Base-by-base conservation (phyloP, 441 rosid genomes). In the Melastoma candidum region DNA sequence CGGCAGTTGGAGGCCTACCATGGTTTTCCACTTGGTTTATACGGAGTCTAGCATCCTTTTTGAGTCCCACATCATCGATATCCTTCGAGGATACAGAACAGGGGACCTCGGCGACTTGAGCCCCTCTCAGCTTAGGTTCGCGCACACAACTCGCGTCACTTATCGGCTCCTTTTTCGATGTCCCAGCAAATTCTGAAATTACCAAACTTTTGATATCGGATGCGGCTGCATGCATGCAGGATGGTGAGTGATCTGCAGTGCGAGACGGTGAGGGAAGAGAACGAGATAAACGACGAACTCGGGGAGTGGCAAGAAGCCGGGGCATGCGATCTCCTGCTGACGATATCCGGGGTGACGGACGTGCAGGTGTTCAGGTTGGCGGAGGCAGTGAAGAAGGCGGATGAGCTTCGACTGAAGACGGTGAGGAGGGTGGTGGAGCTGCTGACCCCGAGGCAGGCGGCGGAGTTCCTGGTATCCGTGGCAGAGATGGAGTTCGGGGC, bases 81-180 rank as follows among this genome's bases (percentile, higher is more conserved):
- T 84, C 44, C 77, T 86, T 3, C 79, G 78, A 27, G 97, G 95
- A 1, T 48, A 58, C 48, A 59, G 72, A 1, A 81, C 84, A 1
- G 95, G 97, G 12, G 92, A 87, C 58, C 89, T 90, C 8, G 92
- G 92, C 10, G 97, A 90, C 51, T 77, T 87, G 8, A 82, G 94
- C 5, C 89, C 95, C 13, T 47, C 54, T 46, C 97, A 90, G 11
- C 84, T 87, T 81, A 74, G 97, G 95, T 68, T 11, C 57, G 53
- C 49, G 26, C 14, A 2, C 4, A 1, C 22, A 6, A 49, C n/a
- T 7, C 9, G 6, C 47, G 46, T 10, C 46, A 41, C 2, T 2
- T 17, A 17, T 17, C 22, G 22, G 22, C 29, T 14, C 46, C 1
- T 8, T 14, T 7, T 2, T 49, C 43, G 51, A 1, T 13, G 44